These are phyloP conservation scores for Adansonia digitata DNA, from an alignment of 345 rosid species.

Conservation along the genomic window DNA sequence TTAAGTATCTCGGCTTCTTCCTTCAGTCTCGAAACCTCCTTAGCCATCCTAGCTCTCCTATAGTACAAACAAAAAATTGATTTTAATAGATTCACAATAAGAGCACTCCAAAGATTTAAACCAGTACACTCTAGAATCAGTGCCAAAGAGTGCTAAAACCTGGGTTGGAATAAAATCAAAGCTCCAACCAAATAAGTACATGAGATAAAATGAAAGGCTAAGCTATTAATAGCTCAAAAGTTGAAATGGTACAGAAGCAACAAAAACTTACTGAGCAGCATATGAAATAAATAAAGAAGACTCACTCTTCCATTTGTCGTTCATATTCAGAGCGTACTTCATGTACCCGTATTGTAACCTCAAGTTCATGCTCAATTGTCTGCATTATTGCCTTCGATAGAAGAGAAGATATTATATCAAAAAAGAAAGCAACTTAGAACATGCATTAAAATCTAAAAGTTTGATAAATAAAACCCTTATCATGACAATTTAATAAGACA, in stretches of 20 bases:
- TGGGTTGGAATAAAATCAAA: not conserved
- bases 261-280: not conserved
- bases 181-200: not conserved
- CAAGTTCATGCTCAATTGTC: slow-evolving; percentile 92
- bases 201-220: not conserved
- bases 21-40: slow-evolving; percentile 73
- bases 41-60: slow-evolving; percentile 91
- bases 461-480: not conserved
- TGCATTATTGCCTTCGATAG: slow-evolving; percentile 75
- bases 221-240: not conserved
- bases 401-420: not conserved
- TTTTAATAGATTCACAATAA: slow-evolving; percentile 10
- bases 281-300: slow-evolving; percentile 12
- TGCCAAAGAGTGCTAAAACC: not conserved
- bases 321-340: slow-evolving; percentile 93
- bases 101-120: not conserved
- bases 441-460: not conserved
- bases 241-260: not conserved
- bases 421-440: not conserved
- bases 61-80: slow-evolving; percentile 18
- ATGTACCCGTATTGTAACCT: slow-evolving; percentile 79
- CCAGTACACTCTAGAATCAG: not conserved
- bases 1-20: slow-evolving; percentile 63
- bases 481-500: not conserved
- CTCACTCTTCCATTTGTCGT: slow-evolving; percentile 94